phyloP scores from a whole-genome alignment of 2,329 filamentous ascomycete genomes.

The Cercospora citrullina region DNA sequence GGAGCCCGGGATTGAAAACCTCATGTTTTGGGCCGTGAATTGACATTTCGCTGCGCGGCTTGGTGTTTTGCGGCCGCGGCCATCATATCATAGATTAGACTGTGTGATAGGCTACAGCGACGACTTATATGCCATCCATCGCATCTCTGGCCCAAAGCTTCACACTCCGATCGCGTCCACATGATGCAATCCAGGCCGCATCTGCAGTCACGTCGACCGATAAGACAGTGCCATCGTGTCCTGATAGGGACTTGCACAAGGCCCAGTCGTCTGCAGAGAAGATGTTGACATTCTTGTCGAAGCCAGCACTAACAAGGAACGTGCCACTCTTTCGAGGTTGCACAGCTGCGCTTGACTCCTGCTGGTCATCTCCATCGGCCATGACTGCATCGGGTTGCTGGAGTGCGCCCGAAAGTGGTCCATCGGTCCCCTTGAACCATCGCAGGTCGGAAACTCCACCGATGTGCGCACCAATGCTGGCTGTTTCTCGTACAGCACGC shows the following conservation, averaged over 20 bases:
- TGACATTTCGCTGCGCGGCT: neutral
- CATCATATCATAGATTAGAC: neutral
- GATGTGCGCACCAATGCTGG: conserved; percentile 84
- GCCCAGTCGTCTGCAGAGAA: conserved; percentile 98
- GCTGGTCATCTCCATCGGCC: conserved; percentile 24
- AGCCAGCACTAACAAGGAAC: conserved; percentile 86
- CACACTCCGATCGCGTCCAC: conserved; percentile 89
- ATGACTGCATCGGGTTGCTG: conserved; percentile 48
- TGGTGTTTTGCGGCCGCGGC: neutral
- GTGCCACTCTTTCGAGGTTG: conserved; percentile 82
- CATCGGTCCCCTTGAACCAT: conserved; percentile 89
- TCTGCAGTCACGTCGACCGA: conserved; percentile 86
- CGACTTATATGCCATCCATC: conserved; percentile 48
- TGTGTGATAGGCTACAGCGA: neutral
- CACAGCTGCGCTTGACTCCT: conserved; percentile 5
- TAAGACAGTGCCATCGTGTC: conserved; percentile 88
- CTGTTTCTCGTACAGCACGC: conserved; percentile 78
- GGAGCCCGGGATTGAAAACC: neutral
- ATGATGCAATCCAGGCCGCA: conserved; percentile 89
- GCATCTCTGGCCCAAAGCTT: conserved; percentile 95
- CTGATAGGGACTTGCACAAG: conserved; percentile 79
- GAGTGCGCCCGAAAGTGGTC: conserved; percentile 62
- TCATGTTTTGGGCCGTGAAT: neutral
- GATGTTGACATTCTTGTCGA: conserved; percentile 92
- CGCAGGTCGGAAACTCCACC: conserved; percentile 89